phyloP scores from a whole-genome alignment of 768 basidiomycete species.

The Mycena indigotica region DNA sequence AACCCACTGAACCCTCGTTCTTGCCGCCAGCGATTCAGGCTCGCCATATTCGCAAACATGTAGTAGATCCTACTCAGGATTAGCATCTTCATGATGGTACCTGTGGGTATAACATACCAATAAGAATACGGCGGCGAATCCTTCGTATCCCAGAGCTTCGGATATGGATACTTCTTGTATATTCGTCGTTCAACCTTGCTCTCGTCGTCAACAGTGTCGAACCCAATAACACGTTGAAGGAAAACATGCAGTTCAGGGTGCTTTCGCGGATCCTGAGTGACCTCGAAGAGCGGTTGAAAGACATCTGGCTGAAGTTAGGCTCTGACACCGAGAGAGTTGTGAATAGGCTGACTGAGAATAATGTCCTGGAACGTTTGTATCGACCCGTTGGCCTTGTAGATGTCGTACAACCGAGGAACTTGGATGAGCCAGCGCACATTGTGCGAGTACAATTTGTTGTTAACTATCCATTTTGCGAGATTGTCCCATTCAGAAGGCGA shows the following conservation, averaged over 20 bases:
- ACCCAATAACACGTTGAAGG: constrained; percentile 92
- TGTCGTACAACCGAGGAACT: constrained; percentile 89
- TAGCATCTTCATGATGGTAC: constrained; percentile 1
- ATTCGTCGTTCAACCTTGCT: constrained; percentile 90
- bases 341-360: constrained; percentile 69
- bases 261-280: constrained; percentile 84
- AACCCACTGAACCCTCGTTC: constrained; percentile 86
- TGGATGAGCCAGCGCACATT: constrained; percentile 99
- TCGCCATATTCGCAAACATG: constrained; percentile 95
- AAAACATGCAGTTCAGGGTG: constrained; percentile 97
- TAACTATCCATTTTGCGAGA: constrained; percentile 93
- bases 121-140: constrained; percentile 96
- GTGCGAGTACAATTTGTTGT: constrained; percentile 91
- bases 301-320: too few species aligned
- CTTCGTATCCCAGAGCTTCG: constrained; percentile 82
- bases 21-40: constrained; percentile 90
- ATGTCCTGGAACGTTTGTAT: constrained; percentile 90
- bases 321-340: too few species aligned
- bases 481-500: constrained; percentile 92
- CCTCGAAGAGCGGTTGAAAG: constrained; percentile 92
- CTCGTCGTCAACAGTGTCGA: constrained; percentile 99
- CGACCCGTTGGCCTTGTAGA: constrained; percentile 88
- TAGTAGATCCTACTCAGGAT: constrained; percentile 78
- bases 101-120: constrained; percentile 57
- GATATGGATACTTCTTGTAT: constrained; percentile 92